Base-by-base conservation (phyloP, 2,329 filamentous ascomycete genomes). In the Fusarium xyrophilum region DNA sequence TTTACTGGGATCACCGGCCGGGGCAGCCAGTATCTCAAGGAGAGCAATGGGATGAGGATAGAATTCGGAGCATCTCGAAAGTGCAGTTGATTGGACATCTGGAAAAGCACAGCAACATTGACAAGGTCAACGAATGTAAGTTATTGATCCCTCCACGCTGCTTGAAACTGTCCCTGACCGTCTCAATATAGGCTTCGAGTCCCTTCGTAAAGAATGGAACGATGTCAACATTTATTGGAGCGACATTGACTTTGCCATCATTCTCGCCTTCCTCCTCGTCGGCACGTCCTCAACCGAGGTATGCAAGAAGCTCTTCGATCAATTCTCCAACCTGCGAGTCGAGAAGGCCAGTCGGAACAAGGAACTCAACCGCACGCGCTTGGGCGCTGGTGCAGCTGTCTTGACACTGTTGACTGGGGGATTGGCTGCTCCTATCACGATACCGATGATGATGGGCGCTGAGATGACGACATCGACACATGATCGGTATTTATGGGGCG, bases 141-240 rank as follows among this genome's bases (percentile, higher is more conserved):
- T 9, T 5, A 5, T 5, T 1, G 2, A 19, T 4, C 7, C 0
- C 5, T 19, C 11, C 5, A 13, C 1, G 3, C 8, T 0, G 0
- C 11, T 9, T 14, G 23, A 17, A 6, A 9, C 10, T 17, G 0
- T 1, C 10, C 2, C 59, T 67, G 7, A 67, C 6, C 9, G 3
- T 5, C 1, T 2, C 4, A 25, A 17, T 25, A 0, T 32, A 67
- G 65, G 30, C 32, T 68, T 65, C 13, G 39, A 67, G 4, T 19
- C 32, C 1, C 55, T 67, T 4, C 10, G 28, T 10, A 21, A 33
- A 19, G 48, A 19, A 6, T 67, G 65, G 65, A 7, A 53, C 15
- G 60, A 68, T 19, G 9, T 33, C 2, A 65, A 67, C 9, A 35
- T 39, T 21, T 67, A 38, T 50, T 67, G 65, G 65, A 67, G 38